A percentile compares a stretch with the other conserved stretches of the same genome.
phyloP scores from a whole-genome alignment of 805 yeast genomes.

The Saccharomycopsis fibuligera region DNA sequence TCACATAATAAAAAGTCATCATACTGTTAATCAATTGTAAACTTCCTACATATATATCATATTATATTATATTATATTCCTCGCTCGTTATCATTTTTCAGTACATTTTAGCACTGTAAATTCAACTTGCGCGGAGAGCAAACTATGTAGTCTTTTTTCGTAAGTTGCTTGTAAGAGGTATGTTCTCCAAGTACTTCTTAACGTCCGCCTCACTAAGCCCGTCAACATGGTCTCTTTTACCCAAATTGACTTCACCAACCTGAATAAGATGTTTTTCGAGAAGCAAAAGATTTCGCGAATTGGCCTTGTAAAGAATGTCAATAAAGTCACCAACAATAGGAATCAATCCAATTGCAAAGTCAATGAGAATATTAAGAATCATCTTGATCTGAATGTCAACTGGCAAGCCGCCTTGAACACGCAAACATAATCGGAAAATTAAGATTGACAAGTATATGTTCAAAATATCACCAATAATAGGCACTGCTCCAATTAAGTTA shows the following conservation, averaged over 20 bases:
- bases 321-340: slow-evolving; percentile 72
- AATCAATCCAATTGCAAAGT: slow-evolving; percentile 62
- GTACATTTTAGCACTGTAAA: no score
- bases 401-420: slow-evolving; percentile 64
- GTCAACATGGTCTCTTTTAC: slow-evolving; percentile 10
- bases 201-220: slow-evolving; percentile 5
- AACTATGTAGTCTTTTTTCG: no score
- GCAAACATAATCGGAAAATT: slow-evolving; percentile 37
- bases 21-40: no score
- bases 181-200: slow-evolving; percentile 4
- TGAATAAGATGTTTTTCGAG: slow-evolving; percentile 48
- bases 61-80: no score
- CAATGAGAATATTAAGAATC: slow-evolving; percentile 58
- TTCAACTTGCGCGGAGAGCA: no score
- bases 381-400: slow-evolving; percentile 46
- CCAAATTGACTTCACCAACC: slow-evolving; percentile 17
- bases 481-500: slow-evolving; percentile 61
- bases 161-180: no score
- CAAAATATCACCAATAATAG: slow-evolving; percentile 58
- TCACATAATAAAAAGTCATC: no score
- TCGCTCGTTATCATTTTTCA: no score
- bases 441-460: slow-evolving; percentile 43
- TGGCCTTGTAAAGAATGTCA: slow-evolving; percentile 66
- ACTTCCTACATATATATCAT: no score
- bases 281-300: slow-evolving; percentile 62